Conservation (phyloP, 192 early-diverging fungal species). For the Phlyctochytrium arcticum region DNA sequence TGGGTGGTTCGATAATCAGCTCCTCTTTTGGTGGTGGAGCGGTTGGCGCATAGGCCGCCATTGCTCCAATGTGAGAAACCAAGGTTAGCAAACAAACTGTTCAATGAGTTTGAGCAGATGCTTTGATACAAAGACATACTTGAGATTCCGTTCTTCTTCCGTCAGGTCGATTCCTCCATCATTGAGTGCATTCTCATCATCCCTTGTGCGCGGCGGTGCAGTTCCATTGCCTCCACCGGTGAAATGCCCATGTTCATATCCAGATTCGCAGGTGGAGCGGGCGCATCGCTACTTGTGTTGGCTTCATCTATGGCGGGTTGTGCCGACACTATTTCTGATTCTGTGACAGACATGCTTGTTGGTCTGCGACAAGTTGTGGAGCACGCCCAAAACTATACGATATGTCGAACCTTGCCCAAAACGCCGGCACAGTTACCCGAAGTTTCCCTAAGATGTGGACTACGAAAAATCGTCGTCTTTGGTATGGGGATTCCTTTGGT, state of each 20-base stretch:
- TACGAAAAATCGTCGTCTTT: too few relatives aligned
- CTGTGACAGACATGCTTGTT: too few relatives aligned
- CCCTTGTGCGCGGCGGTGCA: conserved; percentile 20
- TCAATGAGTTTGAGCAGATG: background rate
- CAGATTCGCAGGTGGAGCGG: background rate
- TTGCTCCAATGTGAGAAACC: background rate
- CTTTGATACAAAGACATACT: conserved; percentile 7
- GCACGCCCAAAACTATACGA: too few relatives aligned
- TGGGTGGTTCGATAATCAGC: background rate
- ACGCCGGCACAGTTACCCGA: too few relatives aligned
- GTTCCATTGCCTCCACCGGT: conserved; percentile 26
- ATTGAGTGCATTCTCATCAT: background rate
- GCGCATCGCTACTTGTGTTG: too few relatives aligned
- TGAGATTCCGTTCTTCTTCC: conserved; percentile 16
- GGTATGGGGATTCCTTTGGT: too few relatives aligned
- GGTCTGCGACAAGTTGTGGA: too few relatives aligned
- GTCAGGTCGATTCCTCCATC: background rate
- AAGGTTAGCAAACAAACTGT: background rate
- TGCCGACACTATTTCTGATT: too few relatives aligned
- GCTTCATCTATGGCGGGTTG: too few relatives aligned
- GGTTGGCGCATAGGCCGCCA: conserved; percentile 12
- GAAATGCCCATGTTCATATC: conserved; percentile 15
- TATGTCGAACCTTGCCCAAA: too few relatives aligned
- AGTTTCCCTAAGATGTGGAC: too few relatives aligned
- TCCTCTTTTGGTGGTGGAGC: background rate